Evolutionary conservation across 2,329 filamentous ascomycete genomes (phyloP), one percentile per base, ranked within the genome.

Genomic region (Apiospora kogelbergensis): DNA sequence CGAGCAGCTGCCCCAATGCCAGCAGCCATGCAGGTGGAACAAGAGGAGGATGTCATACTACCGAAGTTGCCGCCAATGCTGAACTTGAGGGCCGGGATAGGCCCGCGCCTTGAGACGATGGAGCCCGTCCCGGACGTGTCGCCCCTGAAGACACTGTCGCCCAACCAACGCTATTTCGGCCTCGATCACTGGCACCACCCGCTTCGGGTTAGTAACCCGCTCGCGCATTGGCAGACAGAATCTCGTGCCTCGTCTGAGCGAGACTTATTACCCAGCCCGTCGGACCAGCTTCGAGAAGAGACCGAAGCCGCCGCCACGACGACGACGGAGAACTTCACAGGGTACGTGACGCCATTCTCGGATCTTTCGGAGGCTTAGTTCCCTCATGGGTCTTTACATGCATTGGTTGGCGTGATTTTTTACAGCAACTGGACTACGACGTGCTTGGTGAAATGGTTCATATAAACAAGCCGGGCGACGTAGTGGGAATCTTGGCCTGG

Each of bases 181-280:
- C 70, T 72, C 42, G 65, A 73, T 24, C 74, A 77, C 37, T 68
- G 70, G 44, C 72, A 70, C 3, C 73, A 74, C 40, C 76, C 77
- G 3, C 76, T 76, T 72, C 46, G 77, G 30, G 74, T 76, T 11
- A 78, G 72, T 69, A 72, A 76, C 30, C 72, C 76, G 6, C 74
- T 78, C 5, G 63, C 72, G 17, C 74, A 74, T n/a, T 69, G 76
- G 68, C 71, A 68, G 6, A 75, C 73, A 46, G 72, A 71, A 33
- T 68, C 69, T 6, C 70, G 73, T 66, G 68, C 67, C 37, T 48
- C 69, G 3, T 70, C 73, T 67, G 68, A 67, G 41, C 44, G 73
- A 48, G 73, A 78, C n/a, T 74, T 75, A 15, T 74, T 75, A 2
- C 76, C 76, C 1, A 79, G 76, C 57, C 77, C 77, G 15, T 78